phyloP scores from a whole-genome alignment of 768 basidiomycete species.

The Dentipellis fragilis region DNA sequence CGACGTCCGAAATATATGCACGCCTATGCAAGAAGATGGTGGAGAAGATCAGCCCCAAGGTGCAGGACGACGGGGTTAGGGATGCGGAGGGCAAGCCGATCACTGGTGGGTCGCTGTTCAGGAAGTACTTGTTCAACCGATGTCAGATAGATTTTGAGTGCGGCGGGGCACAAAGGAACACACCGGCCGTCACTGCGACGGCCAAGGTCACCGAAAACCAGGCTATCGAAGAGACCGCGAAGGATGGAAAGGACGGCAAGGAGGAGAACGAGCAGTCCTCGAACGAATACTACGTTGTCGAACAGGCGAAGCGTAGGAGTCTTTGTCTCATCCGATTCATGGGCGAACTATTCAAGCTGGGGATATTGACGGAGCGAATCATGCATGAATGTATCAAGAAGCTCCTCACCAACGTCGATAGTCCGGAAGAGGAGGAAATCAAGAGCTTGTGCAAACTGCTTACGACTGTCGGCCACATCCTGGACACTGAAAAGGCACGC shows the following conservation, averaged over 20 bases:
- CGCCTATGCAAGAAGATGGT: no score
- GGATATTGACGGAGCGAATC: conserved; percentile 95
- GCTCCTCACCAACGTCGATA: conserved; percentile 93
- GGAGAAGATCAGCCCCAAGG: no score
- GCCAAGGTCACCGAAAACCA: conserved; percentile 81
- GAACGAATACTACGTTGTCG: conserved; percentile 91
- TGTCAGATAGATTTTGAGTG: conserved; percentile 98
- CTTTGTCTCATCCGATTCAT: conserved; percentile 97
- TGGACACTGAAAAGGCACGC: conserved; percentile 75
- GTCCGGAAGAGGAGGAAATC: conserved; percentile 96
- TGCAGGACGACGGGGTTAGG: no score
- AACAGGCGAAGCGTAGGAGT: conserved; percentile 95
- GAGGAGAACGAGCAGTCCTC: conserved; percentile 77
- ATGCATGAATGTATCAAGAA: conserved; percentile 99
- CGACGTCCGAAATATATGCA: conserved; percentile 87
- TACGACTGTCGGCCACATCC: conserved; percentile 73
- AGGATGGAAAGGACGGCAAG: conserved; percentile 39
- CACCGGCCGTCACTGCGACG: no score
- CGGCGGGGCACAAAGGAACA: conserved; percentile 88
- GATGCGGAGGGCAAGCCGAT: conserved; percentile 77
- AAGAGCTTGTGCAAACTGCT: conserved; percentile 92
- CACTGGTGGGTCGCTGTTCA: conserved; percentile 87
- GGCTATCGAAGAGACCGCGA: conserved; percentile 39
- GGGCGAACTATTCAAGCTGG: conserved; percentile 96
- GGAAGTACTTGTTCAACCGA: conserved; percentile 91